These are phyloP conservation scores for Blumeriella jaapii DNA, from an alignment of 2,329 filamentous ascomycete species.

Conservation along the genomic window DNA sequence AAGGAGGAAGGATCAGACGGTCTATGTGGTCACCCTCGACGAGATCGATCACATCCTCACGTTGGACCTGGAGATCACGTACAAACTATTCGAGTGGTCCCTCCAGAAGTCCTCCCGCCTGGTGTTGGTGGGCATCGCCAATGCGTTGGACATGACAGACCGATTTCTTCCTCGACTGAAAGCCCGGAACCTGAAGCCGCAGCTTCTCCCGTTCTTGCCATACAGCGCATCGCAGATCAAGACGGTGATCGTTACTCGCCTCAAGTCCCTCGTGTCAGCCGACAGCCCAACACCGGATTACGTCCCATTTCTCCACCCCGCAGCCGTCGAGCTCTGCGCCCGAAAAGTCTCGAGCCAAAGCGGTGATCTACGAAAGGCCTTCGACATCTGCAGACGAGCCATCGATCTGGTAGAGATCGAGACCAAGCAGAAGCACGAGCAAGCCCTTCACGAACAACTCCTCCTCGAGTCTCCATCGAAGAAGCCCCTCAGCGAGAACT, in stretches of 20 bases:
- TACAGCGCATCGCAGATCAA: constrained; percentile 85
- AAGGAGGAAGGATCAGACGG: constrained; percentile 40
- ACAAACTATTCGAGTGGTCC: constrained; percentile 95
- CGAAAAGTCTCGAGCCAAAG: constrained; percentile 92
- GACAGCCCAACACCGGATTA: constrained; percentile 43
- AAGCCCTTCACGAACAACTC: constrained; percentile 43
- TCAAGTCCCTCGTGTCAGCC: constrained; percentile 59
- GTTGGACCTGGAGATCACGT: constrained; percentile 77
- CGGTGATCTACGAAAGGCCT: constrained; percentile 87
- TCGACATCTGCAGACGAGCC: constrained; percentile 83
- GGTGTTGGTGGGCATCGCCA: constrained; percentile 84
- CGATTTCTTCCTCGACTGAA: constrained; percentile 90
- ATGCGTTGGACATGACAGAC: constrained; percentile 89
- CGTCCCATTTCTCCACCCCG: constrained; percentile 84
- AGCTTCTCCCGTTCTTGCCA: constrained; percentile 81
- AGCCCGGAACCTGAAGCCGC: constrained; percentile 80
- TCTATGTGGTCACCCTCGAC: constrained; percentile 80
- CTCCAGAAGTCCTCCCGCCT: constrained; percentile 69
- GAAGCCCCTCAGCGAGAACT: constrained; percentile 68
- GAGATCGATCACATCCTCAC: constrained; percentile 92
- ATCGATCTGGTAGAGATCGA: constrained; percentile 84
- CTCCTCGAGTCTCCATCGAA: constrained; percentile 58
- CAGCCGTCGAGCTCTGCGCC: constrained; percentile 85
- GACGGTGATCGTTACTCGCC: constrained; percentile 70
- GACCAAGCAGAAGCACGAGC: constrained; percentile 61